phyloP scores from a whole-genome alignment of 257 asterid genomes.

The Primulina eburnea region DNA sequence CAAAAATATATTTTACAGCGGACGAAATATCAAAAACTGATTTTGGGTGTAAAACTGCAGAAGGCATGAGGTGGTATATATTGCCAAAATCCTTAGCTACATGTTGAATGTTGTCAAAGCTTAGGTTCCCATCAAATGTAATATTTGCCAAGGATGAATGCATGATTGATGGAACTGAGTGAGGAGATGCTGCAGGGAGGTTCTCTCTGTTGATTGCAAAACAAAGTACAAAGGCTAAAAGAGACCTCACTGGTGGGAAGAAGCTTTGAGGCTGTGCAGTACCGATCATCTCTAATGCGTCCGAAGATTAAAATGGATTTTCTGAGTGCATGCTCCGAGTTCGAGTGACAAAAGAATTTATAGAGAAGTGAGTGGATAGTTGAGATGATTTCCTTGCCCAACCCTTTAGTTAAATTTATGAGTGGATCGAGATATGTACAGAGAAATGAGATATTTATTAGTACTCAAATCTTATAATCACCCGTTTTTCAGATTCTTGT shows the following conservation, averaged over 20 bases:
- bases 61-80: constrained; percentile 17
- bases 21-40: constrained; percentile 20
- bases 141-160: constrained; percentile 4
- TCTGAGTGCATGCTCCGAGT: neutral
- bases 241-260: constrained; percentile 19
- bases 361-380: no score
- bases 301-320: neutral
- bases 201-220: constrained; percentile 24
- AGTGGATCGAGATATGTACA: no score
- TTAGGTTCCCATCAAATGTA: constrained; percentile 17
- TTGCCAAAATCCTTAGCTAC: constrained; percentile 23
- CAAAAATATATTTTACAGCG: neutral
- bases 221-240: constrained; percentile 28
- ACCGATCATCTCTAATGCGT: neutral
- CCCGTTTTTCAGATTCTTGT: no score
- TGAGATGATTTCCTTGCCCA: no score
- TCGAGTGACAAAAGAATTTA: neutral
- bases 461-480: no score
- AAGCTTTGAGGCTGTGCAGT: neutral
- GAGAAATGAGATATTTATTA: no score
- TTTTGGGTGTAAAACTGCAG: constrained; percentile 19
- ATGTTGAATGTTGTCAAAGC: constrained; percentile 18
- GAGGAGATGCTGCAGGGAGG: constrained; percentile 14
- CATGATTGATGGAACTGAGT: constrained; percentile 9
- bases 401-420: no score